These are phyloP conservation scores for Russula sp. DNA, from an alignment of 768 basidiomycete genomes.

Conservation along the genomic window DNA sequence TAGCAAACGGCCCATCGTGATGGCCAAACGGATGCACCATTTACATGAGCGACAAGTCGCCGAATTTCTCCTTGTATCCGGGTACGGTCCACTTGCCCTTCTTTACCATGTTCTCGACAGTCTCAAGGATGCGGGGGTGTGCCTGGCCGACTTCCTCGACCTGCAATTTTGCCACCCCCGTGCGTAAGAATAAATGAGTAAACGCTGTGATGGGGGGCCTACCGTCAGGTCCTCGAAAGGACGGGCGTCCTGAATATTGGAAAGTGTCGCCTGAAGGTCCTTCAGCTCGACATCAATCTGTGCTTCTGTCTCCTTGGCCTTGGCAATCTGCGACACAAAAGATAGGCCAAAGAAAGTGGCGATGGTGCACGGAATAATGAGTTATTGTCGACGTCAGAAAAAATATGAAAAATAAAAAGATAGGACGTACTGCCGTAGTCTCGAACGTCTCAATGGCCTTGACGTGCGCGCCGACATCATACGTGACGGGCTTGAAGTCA, in stretches of 20 bases:
- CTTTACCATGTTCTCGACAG: conserved; percentile 91
- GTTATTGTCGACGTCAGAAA: not conserved
- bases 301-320: conserved; percentile 81
- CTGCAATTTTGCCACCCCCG: conserved; percentile 36
- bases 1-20: not conserved
- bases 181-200: not conserved
- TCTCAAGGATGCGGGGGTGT: conserved; percentile 85
- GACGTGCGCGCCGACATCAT: conserved; percentile 83
- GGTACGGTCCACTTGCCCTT: conserved; percentile 99
- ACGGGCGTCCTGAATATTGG: conserved; percentile 95
- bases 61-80: conserved; percentile 95
- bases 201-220: conserved; percentile 28
- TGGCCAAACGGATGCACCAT: not conserved
- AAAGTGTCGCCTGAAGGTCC: conserved; percentile 86
- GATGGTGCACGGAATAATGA: not conserved
- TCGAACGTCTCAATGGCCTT: conserved; percentile 97
- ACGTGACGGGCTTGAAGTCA: conserved; percentile 90
- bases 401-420: not conserved
- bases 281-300: conserved; percentile 90
- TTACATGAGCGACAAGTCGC: conserved; percentile 90
- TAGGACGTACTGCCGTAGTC: conserved; percentile 77
- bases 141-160: conserved; percentile 86
- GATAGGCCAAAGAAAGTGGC: not conserved
- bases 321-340: conserved; percentile 54
- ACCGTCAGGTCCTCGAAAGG: conserved; percentile 97